Base-by-base conservation (phyloP, 805 yeast species). In the Saturnispora besseyi region DNA sequence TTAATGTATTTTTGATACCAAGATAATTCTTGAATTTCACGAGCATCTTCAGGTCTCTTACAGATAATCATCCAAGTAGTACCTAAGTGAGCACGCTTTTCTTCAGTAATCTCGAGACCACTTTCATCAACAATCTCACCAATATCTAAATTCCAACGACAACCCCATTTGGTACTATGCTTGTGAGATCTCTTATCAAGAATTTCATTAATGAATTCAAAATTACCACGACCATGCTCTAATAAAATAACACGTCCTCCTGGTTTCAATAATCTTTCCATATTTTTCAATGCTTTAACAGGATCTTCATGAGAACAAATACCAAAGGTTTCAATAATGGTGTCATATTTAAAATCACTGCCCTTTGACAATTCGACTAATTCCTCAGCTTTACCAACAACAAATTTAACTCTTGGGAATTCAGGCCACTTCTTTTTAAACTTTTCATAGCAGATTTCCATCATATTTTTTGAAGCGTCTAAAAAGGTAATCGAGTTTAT, bases 241-340 rank as follows among this genome's bases (percentile, higher is more conserved):
- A 93, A 70, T 28, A 93, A 72, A 1, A 91, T 78, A 24, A 93
- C 80, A 66, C 93, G 76, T 34, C 99, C 99, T 13, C 88, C 91
- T 0, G 97, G 96, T 59, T 84, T 85, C 56, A 93, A 74, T 37
- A 93, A 67, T 28, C 69, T 59, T 13, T 75, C 71, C 81, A 93
- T 87, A 59, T 86, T 87, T 53, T 80, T 68, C 59, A 93, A 70
- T 0, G 96, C 95, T 52, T 69, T 71, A 1, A 86, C 88, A 0
- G 99, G 99, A 62, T 93, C 95, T 57, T 90, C 84, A 61, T 93
- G 97, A 0, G 98, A 90, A 67, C 99, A 93, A 43, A 93, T 70
- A 0, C 99, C 99, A 69, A 93, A 93, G 0, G 97, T 87, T 66
- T 93, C 98, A 44, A 87, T 75, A 24, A 93, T 84, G 0, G 97